Conservation (phyloP, 129 eudicot genomes). For the Flaveria sonorensis region DNA sequence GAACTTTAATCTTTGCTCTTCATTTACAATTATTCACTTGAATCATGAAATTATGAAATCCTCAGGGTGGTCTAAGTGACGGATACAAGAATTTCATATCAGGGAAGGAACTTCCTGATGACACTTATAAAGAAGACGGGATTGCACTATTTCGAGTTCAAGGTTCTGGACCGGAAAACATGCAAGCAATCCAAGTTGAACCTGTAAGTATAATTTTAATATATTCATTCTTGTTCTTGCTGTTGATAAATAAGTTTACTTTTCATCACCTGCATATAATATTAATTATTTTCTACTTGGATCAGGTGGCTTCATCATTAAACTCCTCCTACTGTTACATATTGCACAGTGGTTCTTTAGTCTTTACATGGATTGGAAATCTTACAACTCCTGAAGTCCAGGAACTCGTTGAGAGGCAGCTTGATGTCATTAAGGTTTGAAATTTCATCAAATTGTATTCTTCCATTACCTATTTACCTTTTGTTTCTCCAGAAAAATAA, state of each 20-base stretch:
- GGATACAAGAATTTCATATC: slow-evolving; percentile 76
- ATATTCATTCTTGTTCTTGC: background rate
- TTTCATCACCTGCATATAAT: slow-evolving; percentile 12
- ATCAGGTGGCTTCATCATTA: slow-evolving; percentile 82
- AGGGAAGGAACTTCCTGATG: slow-evolving; percentile 75
- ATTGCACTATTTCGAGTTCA: slow-evolving; percentile 89
- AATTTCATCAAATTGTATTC: background rate
- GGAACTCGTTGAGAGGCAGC: slow-evolving; percentile 92
- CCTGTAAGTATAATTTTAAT: slow-evolving; percentile 51
- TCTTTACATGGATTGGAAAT: slow-evolving; percentile 83
- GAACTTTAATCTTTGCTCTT: background rate
- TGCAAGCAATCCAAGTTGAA: slow-evolving; percentile 99
- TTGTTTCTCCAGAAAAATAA: background rate
- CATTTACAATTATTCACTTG: slow-evolving; percentile 6
- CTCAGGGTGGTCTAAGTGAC: slow-evolving; percentile 85
- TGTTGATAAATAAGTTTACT: slow-evolving; percentile 7
- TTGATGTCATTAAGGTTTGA: slow-evolving; percentile 83
- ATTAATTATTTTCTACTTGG: slow-evolving; percentile 15
- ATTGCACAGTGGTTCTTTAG: slow-evolving; percentile 65
- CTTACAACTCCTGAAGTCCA: slow-evolving; percentile 77
- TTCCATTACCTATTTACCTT: background rate
- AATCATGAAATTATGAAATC: slow-evolving; percentile 13
- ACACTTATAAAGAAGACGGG: slow-evolving; percentile 79
- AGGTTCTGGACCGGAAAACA: slow-evolving; percentile 94
- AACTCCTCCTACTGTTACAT: slow-evolving; percentile 93